Evolutionary conservation across 75 land plant genomes (phyloP).

Genomic region (Cupressus sempervirens): DNA sequence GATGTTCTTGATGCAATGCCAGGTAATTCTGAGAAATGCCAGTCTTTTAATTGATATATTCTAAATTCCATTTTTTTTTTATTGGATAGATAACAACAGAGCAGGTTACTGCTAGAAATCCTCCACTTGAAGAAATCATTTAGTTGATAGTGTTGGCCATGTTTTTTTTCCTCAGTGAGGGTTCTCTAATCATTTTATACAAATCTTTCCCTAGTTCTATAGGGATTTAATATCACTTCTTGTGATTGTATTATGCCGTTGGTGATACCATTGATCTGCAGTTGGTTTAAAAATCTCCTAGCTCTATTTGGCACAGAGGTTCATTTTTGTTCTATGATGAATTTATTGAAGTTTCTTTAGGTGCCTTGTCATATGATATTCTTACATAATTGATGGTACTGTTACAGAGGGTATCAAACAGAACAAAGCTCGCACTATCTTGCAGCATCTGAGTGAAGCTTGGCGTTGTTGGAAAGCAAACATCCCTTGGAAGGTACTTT

Average conservation of each 20-base stretch:
- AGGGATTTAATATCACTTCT: background rate
- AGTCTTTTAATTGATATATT: background rate
- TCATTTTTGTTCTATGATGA: background rate
- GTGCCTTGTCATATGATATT: background rate
- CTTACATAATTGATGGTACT: background rate
- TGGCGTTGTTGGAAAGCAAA: constrained; percentile 99
- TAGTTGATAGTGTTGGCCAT: background rate
- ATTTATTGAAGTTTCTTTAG: background rate
- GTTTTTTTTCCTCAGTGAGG: background rate
- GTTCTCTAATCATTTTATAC: background rate
- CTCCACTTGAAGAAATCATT: background rate
- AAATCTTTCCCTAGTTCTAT: background rate
- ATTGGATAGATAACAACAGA: background rate
- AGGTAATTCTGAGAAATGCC: constrained; percentile 29
- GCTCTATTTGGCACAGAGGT: background rate
- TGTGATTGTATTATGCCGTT: no score
- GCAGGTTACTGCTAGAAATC: background rate
- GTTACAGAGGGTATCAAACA: constrained; percentile 96
- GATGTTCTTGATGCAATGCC: constrained; percentile 99
- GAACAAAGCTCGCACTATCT: constrained; percentile 94
- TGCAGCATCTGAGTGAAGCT: constrained; percentile 99
- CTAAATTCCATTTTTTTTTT: background rate
- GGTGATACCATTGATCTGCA: background rate
- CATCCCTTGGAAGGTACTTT: constrained; percentile 93
- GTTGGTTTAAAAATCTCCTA: background rate